These are phyloP conservation scores for Aspergillus coremiiformis DNA, from an alignment of 495 filamentous ascomycete genomes.

Conservation along the genomic window DNA sequence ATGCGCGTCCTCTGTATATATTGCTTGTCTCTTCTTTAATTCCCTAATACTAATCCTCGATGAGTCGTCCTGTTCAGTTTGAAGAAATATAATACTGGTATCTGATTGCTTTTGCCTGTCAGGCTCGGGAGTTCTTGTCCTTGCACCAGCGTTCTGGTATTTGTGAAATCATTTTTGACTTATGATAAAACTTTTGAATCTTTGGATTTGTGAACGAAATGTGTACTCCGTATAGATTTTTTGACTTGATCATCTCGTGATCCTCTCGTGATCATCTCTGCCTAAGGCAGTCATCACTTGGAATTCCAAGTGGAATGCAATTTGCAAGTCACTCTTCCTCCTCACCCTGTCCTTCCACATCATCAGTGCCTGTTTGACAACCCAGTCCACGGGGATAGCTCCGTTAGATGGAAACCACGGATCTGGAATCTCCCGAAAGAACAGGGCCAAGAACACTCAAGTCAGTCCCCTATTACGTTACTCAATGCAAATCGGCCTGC, in stretches of 20 bases:
- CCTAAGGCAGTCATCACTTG: too few species aligned
- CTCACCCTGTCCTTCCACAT: not conserved
- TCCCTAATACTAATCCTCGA: not conserved
- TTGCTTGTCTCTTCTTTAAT: not conserved
- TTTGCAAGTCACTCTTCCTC: not conserved
- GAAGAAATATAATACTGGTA: too few species aligned
- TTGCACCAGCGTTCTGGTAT: too few species aligned
- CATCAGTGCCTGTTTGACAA: not conserved
- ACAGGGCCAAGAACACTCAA: slow-evolving; percentile 35
- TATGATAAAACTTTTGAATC: not conserved
- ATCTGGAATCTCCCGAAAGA: slow-evolving; percentile 21
- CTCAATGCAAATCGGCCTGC: slow-evolving; percentile 72
- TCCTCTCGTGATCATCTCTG: too few species aligned
- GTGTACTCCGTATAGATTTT: too few species aligned
- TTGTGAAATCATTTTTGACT: not conserved
- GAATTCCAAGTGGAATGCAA: not conserved
- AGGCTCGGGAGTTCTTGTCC: too few species aligned
- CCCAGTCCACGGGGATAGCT: too few species aligned
- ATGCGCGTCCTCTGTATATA: not conserved
- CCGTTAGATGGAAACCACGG: too few species aligned
- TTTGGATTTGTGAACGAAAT: not conserved
- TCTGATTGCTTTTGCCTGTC: too few species aligned
- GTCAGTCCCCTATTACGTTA: too few species aligned
- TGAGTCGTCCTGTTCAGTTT: too few species aligned
- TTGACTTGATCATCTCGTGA: too few species aligned